A percentile compares a stretch with the other conserved stretches of the same genome.
Evolutionary conservation across 306 rosid species (phyloP).

Genomic region (Cucurbita argyrosperma): DNA sequence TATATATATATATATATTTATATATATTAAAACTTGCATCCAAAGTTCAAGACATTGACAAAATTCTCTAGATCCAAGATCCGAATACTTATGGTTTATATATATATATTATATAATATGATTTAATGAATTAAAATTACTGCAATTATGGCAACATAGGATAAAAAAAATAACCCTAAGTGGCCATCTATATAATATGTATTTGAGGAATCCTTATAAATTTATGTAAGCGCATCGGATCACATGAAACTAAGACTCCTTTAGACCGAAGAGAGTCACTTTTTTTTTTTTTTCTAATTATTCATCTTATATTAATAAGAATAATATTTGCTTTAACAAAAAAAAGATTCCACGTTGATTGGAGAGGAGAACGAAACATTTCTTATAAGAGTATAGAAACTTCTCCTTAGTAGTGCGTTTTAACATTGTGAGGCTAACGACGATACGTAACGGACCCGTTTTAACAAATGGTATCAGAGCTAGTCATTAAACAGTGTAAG

Average conservation of each 20-base stretch:
- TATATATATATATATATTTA: not conserved
- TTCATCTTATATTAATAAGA: not conserved
- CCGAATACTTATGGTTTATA: not conserved
- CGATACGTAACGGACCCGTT: no score
- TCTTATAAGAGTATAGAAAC: no score
- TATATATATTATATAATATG: not conserved
- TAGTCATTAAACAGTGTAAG: no score
- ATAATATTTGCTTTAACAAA: not conserved
- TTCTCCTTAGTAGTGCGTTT: no score
- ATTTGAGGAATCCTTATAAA: not conserved
- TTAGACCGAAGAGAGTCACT: no score
- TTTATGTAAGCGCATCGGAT: not conserved
- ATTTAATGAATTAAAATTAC: not conserved
- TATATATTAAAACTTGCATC: not conserved
- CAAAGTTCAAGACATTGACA: conserved; percentile 4
- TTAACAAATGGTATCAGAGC: no score
- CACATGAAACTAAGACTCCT: not conserved
- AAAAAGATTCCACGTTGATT: no score
- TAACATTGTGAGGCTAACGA: no score
- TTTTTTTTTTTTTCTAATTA: not conserved
- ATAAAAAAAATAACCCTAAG: not conserved
- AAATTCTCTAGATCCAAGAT: conserved; percentile 6
- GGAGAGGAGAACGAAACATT: no score
- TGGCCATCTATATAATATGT: not conserved
- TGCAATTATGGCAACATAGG: not conserved